A percentile compares a stretch with the other conserved stretches of the same genome.
Evolutionary conservation across 1,139 yeast genomes (phyloP).

Genomic region (Debaryomycetaceae sp.): DNA sequence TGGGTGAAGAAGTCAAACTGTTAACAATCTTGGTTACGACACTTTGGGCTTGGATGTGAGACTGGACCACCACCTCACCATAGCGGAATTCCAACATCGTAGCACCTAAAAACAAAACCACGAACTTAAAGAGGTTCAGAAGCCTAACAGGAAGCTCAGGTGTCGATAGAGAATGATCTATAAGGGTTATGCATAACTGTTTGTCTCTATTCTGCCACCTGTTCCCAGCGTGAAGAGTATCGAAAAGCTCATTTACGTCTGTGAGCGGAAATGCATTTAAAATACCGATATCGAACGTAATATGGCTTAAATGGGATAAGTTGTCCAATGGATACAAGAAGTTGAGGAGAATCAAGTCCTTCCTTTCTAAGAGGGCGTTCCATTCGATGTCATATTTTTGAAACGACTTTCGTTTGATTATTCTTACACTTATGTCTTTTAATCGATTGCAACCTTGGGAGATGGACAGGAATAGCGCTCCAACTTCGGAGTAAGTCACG

Average conservation of each 20-base stretch:
- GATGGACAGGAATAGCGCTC: conserved; percentile 13
- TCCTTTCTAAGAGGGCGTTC: neutral
- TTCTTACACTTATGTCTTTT: conserved; percentile 13
- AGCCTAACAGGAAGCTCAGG: conserved; percentile 12
- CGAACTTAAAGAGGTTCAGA: conserved; percentile 10
- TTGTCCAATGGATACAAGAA: conserved; percentile 2
- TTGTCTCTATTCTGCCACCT: neutral
- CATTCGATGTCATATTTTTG: neutral
- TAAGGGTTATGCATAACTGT: conserved; percentile 8
- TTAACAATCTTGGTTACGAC: conserved; percentile 19
- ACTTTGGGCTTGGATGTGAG: conserved; percentile 24
- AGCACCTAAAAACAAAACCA: conserved; percentile 12
- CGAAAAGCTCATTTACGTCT: neutral
- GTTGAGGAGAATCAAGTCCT: neutral
- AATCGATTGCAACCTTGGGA: conserved; percentile 8
- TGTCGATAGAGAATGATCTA: conserved; percentile 17
- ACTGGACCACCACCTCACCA: conserved; percentile 30
- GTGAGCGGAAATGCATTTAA: conserved; percentile 1
- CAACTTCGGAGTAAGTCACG: conserved; percentile 14
- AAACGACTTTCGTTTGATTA: conserved; percentile 10
- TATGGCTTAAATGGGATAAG: conserved; percentile 1
- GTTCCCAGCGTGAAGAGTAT: neutral
- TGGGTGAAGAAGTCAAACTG: conserved; percentile 6
- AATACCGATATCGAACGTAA: conserved; percentile 8
- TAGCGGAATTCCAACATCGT: conserved; percentile 19